phyloP scores from a whole-genome alignment of 208 protist genomes.

The Crithidia acanthocephali region DNA sequence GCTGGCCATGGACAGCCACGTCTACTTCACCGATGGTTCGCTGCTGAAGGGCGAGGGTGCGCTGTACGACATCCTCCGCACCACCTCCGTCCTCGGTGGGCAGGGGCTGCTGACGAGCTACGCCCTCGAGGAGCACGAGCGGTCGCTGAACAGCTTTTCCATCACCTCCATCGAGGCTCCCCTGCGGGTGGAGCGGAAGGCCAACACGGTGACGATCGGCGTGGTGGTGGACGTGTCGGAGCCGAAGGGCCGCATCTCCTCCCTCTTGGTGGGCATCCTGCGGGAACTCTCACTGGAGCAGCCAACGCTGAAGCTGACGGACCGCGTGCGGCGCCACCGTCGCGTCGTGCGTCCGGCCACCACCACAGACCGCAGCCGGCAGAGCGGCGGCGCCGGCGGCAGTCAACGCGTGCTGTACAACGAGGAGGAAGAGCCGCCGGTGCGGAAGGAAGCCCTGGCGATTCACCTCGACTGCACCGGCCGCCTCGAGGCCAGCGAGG shows the following conservation, averaged over 20 bases:
- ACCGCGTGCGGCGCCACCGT: background rate
- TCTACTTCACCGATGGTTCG: constrained; percentile 78
- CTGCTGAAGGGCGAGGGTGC: constrained; percentile 33
- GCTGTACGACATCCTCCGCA: constrained; percentile 34
- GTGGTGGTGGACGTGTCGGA: constrained; percentile 72
- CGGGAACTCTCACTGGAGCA: constrained; percentile 60
- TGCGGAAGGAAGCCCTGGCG: constrained; percentile 11
- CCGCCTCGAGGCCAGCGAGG: constrained; percentile 50
- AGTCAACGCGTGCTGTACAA: constrained; percentile 12
- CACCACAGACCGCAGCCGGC: background rate
- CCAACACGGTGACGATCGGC: constrained; percentile 36
- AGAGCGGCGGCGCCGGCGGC: background rate
- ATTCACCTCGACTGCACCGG: constrained; percentile 57
- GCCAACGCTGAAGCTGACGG: constrained; percentile 22
- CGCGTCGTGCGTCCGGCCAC: background rate
- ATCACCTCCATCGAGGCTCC: constrained; percentile 67
- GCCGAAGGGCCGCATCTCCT: constrained; percentile 65
- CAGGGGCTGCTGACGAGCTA: constrained; percentile 70
- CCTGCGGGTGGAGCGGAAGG: constrained; percentile 50
- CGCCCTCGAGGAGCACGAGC: constrained; percentile 41
- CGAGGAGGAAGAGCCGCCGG: constrained; percentile 6
- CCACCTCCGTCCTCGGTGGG: constrained; percentile 72
- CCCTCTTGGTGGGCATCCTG: constrained; percentile 68
- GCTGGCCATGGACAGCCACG: constrained; percentile 47
- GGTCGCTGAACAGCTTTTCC: constrained; percentile 57